Conservation (phyloP, 768 basidiomycete species). For the Cystobasidium ongulense region DNA sequence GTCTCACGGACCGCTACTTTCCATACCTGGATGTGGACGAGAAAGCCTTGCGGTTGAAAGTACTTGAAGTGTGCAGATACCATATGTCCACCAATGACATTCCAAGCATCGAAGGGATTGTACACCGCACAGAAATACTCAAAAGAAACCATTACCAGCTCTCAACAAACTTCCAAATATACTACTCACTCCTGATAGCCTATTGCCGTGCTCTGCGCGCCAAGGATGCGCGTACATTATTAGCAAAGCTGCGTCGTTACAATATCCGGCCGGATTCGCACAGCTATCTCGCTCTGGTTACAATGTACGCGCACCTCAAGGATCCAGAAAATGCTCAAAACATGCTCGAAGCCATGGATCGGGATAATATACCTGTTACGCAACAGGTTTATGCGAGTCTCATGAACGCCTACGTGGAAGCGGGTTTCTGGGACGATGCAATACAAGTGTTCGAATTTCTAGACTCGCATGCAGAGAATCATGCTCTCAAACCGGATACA, state of each 20-base stretch:
- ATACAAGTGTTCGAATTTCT: slow-evolving; percentile 63
- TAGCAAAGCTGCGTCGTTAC: background rate
- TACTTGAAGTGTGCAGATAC: background rate
- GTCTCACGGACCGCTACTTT: background rate
- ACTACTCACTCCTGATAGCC: background rate
- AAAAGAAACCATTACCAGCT: no score
- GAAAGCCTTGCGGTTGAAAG: background rate
- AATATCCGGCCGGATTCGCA: background rate
- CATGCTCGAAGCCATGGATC: slow-evolving; percentile 41
- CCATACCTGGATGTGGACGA: background rate
- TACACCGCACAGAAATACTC: background rate
- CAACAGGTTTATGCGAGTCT: slow-evolving; percentile 51
- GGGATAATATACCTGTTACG: slow-evolving; percentile 39
- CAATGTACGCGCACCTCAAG: slow-evolving; percentile 38
- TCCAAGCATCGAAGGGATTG: background rate
- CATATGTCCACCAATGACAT: background rate
- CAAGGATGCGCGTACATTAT: background rate
- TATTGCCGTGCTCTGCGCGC: background rate
- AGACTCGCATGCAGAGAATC: slow-evolving; percentile 44
- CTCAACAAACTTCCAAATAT: background rate
- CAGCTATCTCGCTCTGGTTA: slow-evolving; percentile 35
- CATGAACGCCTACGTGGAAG: slow-evolving; percentile 74
- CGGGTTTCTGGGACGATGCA: slow-evolving; percentile 69
- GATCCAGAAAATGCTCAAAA: slow-evolving; percentile 41
- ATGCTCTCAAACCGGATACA: slow-evolving; percentile 43